These are phyloP conservation scores for Rhynchospora breviuscula DNA, from an alignment of 176 grass and related monocot genomes.

Conservation along the genomic window DNA sequence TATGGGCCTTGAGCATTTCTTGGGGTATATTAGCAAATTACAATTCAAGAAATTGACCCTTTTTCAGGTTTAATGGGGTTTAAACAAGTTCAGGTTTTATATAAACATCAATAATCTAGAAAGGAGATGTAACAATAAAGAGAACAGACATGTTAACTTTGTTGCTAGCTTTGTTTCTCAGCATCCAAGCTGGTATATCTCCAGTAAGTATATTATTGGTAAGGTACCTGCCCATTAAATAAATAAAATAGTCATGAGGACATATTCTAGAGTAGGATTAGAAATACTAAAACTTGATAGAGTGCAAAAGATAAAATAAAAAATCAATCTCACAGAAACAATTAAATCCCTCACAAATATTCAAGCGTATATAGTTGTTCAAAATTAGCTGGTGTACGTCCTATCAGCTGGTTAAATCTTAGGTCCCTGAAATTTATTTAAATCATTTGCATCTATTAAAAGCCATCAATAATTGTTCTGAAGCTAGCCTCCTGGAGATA, in stretches of 20 bases:
- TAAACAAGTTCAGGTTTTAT: not conserved
- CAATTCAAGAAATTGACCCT: no score
- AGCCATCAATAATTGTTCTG: not conserved
- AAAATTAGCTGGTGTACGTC: slow-evolving; percentile 47
- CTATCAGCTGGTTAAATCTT: slow-evolving; percentile 66
- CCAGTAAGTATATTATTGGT: slow-evolving; percentile 68
- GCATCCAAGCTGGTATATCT: slow-evolving; percentile 85
- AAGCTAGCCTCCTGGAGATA: not conserved
- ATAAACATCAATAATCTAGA: slow-evolving; percentile 11
- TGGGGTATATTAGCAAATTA: no score
- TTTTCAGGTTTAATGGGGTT: no score
- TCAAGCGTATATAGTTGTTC: slow-evolving; percentile 31
- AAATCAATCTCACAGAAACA: slow-evolving; percentile 21
- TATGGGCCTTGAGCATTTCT: no score
- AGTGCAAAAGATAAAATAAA: slow-evolving; percentile 9
- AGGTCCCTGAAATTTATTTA: slow-evolving; percentile 58
- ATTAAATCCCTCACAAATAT: slow-evolving; percentile 62
- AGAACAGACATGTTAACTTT: slow-evolving; percentile 73
- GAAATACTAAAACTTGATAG: not conserved
- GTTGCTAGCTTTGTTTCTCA: slow-evolving; percentile 80
- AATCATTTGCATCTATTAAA: not conserved
- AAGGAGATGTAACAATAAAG: not conserved
- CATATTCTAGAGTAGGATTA: not conserved
- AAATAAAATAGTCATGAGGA: not conserved
- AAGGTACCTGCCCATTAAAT: slow-evolving; percentile 49